Evolutionary conservation across 2,329 filamentous ascomycete species (phyloP).

Genomic region (Fusarium sp.): DNA sequence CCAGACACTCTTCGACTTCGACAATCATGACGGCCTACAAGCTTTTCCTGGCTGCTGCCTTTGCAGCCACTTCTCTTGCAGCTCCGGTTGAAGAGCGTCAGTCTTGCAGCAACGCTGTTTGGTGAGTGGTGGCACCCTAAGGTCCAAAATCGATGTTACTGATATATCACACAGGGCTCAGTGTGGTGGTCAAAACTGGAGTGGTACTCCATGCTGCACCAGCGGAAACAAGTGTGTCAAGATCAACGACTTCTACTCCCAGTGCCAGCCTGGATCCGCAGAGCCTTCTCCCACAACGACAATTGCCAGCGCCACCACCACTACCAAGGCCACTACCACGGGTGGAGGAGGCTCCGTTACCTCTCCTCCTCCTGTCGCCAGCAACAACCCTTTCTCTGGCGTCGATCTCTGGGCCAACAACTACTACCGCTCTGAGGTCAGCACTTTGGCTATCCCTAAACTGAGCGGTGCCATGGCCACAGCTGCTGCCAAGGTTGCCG

Average conservation of each 20-base stretch:
- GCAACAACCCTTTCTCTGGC: constrained; percentile 67
- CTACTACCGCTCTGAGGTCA: constrained; percentile 68
- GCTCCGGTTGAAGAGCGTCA: constrained; percentile 54
- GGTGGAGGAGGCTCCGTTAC: constrained; percentile 21
- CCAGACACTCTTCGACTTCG: background rate
- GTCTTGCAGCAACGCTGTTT: constrained; percentile 40
- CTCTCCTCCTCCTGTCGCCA: constrained; percentile 46
- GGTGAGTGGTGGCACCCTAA: background rate
- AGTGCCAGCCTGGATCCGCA: constrained; percentile 36
- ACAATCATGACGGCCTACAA: constrained; percentile 31
- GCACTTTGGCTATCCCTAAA: constrained; percentile 69
- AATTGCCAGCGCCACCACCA: constrained; percentile 33
- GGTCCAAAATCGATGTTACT: background rate
- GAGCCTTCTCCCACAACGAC: constrained; percentile 31
- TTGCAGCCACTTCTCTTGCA: constrained; percentile 52
- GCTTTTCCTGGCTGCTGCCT: constrained; percentile 34
- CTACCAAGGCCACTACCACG: constrained; percentile 10
- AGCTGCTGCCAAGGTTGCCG: constrained; percentile 63
- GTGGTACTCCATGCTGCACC: constrained; percentile 59
- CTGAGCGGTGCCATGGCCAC: constrained; percentile 67
- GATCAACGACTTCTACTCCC: constrained; percentile 45
- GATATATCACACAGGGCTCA: constrained; percentile 50
- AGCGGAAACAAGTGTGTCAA: constrained; percentile 42
- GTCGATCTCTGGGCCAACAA: constrained; percentile 65
- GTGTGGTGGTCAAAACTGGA: constrained; percentile 61